Conservation (phyloP, 495 filamentous ascomycete genomes). For the Clavariopsis aquatica region DNA sequence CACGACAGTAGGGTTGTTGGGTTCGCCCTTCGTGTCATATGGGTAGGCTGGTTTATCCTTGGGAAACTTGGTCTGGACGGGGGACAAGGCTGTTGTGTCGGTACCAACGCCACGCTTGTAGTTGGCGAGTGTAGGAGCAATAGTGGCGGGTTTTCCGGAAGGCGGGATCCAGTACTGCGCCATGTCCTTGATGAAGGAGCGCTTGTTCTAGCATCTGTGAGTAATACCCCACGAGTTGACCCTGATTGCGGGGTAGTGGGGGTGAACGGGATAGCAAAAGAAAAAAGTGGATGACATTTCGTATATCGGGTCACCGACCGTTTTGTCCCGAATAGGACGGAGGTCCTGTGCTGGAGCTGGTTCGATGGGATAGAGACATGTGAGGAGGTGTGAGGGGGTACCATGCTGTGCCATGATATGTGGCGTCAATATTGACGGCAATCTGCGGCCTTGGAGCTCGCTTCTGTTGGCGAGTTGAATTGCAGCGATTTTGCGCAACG, state of each 20-base stretch:
- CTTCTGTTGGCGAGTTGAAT: slow-evolving; percentile 30
- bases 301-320: neutral
- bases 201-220: slow-evolving; percentile 62
- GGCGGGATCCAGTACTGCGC: slow-evolving; percentile 84
- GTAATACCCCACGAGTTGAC: slow-evolving; percentile 22
- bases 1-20: slow-evolving; percentile 79
- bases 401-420: neutral
- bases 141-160: slow-evolving; percentile 60
- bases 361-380: neutral
- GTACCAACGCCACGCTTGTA: slow-evolving; percentile 66
- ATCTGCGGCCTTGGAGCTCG: neutral
- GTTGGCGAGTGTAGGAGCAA: slow-evolving; percentile 71
- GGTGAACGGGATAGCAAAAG: neutral
- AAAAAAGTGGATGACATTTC: neutral
- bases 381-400: slow-evolving; percentile 2
- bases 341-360: neutral
- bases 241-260: slow-evolving; percentile 7
- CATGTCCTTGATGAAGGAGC: slow-evolving; percentile 98
- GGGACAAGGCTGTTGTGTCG: slow-evolving; percentile 40
- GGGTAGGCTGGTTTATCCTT: slow-evolving; percentile 52
- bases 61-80: slow-evolving; percentile 23
- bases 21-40: slow-evolving; percentile 58
- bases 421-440: neutral
- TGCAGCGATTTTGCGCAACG: slow-evolving; percentile 21
- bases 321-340: neutral